phyloP scores from a whole-genome alignment of 164 flowering plant genomes.

The Stephania japonica region DNA sequence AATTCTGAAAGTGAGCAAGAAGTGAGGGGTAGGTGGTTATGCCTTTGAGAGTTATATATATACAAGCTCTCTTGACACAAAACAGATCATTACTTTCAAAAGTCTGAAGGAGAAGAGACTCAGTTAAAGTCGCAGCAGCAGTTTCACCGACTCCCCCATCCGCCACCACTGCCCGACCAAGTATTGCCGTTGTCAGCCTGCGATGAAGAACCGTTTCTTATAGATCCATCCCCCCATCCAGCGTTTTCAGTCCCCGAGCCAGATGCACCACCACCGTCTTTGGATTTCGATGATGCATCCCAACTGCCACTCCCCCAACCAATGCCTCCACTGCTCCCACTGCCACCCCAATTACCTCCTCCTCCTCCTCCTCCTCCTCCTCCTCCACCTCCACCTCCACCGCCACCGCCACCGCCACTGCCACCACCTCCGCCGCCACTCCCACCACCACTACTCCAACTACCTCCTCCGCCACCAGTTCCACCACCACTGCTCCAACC shows the following conservation, averaged over 20 bases:
- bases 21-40: too few relatives aligned
- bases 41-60: background rate
- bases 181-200: slow-evolving; percentile 8
- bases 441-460: slow-evolving; percentile 6
- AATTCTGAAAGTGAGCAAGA: background rate
- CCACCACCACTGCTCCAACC: slow-evolving; percentile 34
- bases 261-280: slow-evolving; percentile 15
- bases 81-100: background rate
- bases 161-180: slow-evolving; percentile 18
- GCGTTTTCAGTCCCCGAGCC: slow-evolving; percentile 20
- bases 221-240: slow-evolving; percentile 29
- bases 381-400: slow-evolving; percentile 71
- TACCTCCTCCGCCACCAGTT: slow-evolving; percentile 13
- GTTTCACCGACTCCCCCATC: slow-evolving; percentile 4
- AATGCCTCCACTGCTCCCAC: slow-evolving; percentile 22
- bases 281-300: slow-evolving; percentile 3
- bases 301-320: slow-evolving; percentile 7
- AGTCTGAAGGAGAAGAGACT: background rate
- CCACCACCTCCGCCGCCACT: slow-evolving; percentile 27
- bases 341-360: slow-evolving; percentile 27
- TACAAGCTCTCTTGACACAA: background rate
- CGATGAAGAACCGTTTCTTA: slow-evolving; percentile 11
- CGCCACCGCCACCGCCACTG: slow-evolving; percentile 58
- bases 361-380: slow-evolving; percentile 68
- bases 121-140: background rate